A percentile compares a stretch with the other conserved stretches of the same genome.
These are phyloP conservation scores for Penicillium rolfsii DNA, from an alignment of 2,329 filamentous ascomycete genomes.

Conservation along the genomic window DNA sequence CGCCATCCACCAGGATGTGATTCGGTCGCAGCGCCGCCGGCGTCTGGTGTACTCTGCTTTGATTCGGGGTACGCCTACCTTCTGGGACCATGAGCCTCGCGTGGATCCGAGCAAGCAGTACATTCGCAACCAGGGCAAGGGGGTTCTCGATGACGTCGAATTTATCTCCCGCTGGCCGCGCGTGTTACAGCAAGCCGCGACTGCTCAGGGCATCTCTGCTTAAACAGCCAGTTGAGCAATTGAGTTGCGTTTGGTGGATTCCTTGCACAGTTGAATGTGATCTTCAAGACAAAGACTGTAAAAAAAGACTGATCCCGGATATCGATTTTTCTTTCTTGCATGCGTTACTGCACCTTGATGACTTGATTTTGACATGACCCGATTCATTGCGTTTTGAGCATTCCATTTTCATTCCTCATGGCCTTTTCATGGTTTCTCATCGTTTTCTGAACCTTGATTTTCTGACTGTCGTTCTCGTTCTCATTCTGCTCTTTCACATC, in stretches of 20 bases:
- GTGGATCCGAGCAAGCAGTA: conserved; percentile 62
- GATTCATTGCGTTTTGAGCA: conserved; percentile 15
- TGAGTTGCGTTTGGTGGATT: background rate
- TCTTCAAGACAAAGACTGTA: background rate
- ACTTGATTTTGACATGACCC: conserved; percentile 7
- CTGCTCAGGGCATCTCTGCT: conserved; percentile 24
- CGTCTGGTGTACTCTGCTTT: conserved; percentile 79
- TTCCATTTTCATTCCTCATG: conserved; percentile 3
- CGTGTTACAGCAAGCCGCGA: conserved; percentile 40
- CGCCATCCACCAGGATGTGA: conserved; percentile 72
- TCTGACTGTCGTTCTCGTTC: background rate
- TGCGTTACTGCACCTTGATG: background rate
- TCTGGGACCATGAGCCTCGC: conserved; percentile 83
- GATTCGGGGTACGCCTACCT: conserved; percentile 72
- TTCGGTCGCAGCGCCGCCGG: conserved; percentile 77
- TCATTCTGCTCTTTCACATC: conserved; percentile 11
- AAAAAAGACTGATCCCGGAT: background rate
- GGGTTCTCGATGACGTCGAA: conserved; percentile 47
- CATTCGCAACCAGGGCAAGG: conserved; percentile 64
- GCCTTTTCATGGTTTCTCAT: conserved; percentile 1
- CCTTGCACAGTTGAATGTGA: background rate
- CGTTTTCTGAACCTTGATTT: conserved; percentile 4
- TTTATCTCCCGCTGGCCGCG: conserved; percentile 48
- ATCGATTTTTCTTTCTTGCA: no score
- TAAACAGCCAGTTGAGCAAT: background rate